phyloP scores from a whole-genome alignment of 1,284 basidiomycete genomes.

The Puccinia brachypodii region DNA sequence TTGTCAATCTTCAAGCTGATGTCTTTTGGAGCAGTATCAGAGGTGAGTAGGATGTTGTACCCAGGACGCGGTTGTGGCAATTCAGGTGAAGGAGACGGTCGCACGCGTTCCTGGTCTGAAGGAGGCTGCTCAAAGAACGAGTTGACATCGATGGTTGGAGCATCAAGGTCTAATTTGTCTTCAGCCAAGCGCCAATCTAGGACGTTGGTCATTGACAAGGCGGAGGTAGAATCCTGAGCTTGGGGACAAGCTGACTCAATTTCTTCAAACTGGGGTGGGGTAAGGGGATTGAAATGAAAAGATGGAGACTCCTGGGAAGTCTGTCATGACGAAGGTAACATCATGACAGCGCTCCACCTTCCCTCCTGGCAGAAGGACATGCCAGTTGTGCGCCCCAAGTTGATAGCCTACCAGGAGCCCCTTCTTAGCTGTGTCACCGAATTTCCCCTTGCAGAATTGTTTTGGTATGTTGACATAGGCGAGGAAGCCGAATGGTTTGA shows the following conservation, averaged over 20 bases:
- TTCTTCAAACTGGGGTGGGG: not conserved
- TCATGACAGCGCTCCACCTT: not conserved
- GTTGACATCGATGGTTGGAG: not conserved
- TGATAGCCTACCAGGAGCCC: constrained; percentile 14
- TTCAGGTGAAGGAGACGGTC: not conserved
- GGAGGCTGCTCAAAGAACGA: not conserved
- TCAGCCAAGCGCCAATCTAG: not conserved
- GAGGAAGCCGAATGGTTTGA: constrained; percentile 3
- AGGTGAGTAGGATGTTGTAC: not conserved
- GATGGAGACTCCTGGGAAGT: constrained; percentile 15
- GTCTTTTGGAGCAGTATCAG: not conserved
- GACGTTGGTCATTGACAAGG: no score
- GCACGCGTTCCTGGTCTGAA: not conserved
- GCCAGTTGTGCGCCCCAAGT: not conserved
- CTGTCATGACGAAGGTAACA: not conserved
- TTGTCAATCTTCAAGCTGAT: not conserved
- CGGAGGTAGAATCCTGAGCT: no score
- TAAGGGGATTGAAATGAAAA: not conserved
- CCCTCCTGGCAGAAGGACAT: not conserved
- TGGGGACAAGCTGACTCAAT: no score
- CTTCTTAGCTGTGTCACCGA: not conserved
- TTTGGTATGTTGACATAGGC: constrained; percentile 9
- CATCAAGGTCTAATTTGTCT: not conserved
- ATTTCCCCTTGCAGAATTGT: constrained; percentile 5
- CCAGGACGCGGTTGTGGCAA: not conserved